Percentiles rank a stretch among this genome's conserved stretches.
Evolutionary conservation across 1,139 yeast species (phyloP).

Genomic region (Blastobotrys ciferrii): DNA sequence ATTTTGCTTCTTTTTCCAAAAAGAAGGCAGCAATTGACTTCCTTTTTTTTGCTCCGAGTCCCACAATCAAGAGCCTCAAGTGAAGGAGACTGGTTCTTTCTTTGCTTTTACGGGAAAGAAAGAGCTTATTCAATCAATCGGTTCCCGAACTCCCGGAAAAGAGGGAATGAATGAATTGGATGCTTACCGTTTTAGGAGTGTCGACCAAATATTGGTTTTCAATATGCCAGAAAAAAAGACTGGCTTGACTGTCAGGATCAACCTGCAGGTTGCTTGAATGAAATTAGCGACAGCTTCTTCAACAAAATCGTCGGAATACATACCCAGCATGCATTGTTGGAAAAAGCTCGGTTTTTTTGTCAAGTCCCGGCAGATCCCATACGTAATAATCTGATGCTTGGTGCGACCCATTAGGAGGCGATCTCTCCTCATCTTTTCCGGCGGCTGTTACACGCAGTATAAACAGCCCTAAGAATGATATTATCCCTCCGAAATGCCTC

Average conservation of each 20-base stretch:
- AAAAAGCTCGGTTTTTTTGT: conserved; percentile 24
- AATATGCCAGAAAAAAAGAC: conserved; percentile 75
- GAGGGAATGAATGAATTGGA: too few relatives aligned
- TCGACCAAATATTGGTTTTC: conserved; percentile 34
- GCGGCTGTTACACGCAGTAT: conserved; percentile 7
- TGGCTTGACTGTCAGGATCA: conserved; percentile 52
- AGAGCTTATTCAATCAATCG: too few relatives aligned
- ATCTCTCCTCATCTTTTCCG: background rate
- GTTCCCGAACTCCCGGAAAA: too few relatives aligned
- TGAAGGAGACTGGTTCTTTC: too few relatives aligned
- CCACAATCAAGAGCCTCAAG: too few relatives aligned
- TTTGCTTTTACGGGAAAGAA: too few relatives aligned
- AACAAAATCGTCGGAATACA: conserved; percentile 16
- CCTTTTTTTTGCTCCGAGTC: too few relatives aligned
- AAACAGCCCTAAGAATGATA: conserved; percentile 5
- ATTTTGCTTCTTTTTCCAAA: too few relatives aligned
- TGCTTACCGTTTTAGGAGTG: conserved; percentile 30
- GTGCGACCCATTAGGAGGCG: background rate
- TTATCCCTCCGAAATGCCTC: background rate
- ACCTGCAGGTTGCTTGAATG: conserved; percentile 54
- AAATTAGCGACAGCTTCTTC: background rate
- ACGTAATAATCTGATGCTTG: conserved; percentile 39
- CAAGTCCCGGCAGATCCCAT: conserved; percentile 37
- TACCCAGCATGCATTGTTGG: conserved; percentile 46
- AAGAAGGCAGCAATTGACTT: too few relatives aligned